Conservation (phyloP, 768 basidiomycete genomes). For the Tremella yokohamensis region DNA sequence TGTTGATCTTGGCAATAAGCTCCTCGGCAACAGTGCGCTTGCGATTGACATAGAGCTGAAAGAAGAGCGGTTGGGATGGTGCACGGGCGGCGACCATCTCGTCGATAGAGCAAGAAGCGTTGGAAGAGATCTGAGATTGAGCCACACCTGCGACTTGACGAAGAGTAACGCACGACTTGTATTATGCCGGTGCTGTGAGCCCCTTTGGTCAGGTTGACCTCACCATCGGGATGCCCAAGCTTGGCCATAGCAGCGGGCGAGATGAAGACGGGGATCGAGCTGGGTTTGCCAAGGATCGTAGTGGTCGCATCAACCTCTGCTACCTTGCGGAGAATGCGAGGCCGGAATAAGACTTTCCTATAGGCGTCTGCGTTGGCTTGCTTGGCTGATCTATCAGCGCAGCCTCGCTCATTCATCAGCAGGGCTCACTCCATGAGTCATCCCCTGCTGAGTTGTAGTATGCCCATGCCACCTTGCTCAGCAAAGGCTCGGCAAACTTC, state of each 20-base stretch:
- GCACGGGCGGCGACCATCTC: slow-evolving; percentile 50
- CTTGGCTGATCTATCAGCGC: slow-evolving; percentile 24
- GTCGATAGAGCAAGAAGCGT: slow-evolving; percentile 51
- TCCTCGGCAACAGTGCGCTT: slow-evolving; percentile 65
- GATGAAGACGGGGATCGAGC: slow-evolving; percentile 44
- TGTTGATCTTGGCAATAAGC: slow-evolving; percentile 67
- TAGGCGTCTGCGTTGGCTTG: slow-evolving; percentile 57
- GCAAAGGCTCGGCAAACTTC: slow-evolving; percentile 50
- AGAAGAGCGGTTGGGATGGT: slow-evolving; percentile 47
- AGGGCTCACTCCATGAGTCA: slow-evolving; percentile 22
- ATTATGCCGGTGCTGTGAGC: slow-evolving; percentile 66
- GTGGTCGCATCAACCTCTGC: slow-evolving; percentile 27
- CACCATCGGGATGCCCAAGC: slow-evolving; percentile 82
- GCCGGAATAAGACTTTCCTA: slow-evolving; percentile 71
- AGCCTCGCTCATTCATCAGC: slow-evolving; percentile 35
- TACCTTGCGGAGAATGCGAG: slow-evolving; percentile 37
- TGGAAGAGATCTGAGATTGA: slow-evolving; percentile 47
- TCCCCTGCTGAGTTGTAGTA: slow-evolving; percentile 49
- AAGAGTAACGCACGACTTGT: slow-evolving; percentile 56
- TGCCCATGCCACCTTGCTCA: slow-evolving; percentile 51
- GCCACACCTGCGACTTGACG: slow-evolving; percentile 52
- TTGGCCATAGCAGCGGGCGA: slow-evolving; percentile 50
- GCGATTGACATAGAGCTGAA: slow-evolving; percentile 71
- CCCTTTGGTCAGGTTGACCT: slow-evolving; percentile 73
- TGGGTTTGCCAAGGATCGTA: slow-evolving; percentile 39